phyloP scores from a whole-genome alignment of 2,329 filamentous ascomycete species.

The Pseudopyricularia javanii region DNA sequence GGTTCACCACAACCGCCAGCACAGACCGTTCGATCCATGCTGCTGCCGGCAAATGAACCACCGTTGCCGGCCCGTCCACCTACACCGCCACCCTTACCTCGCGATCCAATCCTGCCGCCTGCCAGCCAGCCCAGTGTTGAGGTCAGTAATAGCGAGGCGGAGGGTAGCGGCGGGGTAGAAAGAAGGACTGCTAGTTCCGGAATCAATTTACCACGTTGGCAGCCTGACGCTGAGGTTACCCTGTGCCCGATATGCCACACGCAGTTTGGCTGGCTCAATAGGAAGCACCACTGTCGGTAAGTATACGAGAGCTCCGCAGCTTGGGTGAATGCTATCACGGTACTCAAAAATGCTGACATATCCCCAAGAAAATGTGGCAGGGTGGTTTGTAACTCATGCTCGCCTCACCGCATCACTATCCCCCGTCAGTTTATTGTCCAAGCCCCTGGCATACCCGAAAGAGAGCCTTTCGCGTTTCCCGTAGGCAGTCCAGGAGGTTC shows the following conservation, averaged over 20 bases:
- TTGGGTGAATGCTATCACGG: neutral
- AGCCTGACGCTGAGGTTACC: conserved; percentile 72
- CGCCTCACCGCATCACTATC: conserved; percentile 89
- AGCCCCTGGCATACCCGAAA: conserved; percentile 38
- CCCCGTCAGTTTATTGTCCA: conserved; percentile 87
- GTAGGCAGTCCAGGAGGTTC: conserved; percentile 26
- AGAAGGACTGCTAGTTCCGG: neutral
- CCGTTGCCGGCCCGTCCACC: conserved; percentile 2
- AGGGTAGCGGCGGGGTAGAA: neutral
- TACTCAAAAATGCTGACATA: neutral
- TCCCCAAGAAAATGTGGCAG: conserved; percentile 73
- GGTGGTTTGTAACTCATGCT: conserved; percentile 82
- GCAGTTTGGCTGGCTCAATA: conserved; percentile 71
- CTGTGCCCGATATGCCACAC: conserved; percentile 74
- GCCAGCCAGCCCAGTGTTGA: neutral
- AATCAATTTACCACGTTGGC: conserved; percentile 64
- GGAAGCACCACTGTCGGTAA: conserved; percentile 86
- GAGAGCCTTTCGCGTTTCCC: conserved; percentile 24
- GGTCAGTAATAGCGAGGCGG: neutral
- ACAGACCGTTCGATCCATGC: neutral
- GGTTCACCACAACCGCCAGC: neutral
- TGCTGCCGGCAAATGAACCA: neutral
- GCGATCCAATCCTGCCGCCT: neutral
- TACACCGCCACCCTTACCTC: neutral
- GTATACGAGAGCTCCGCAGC: conserved; percentile 12